These are phyloP conservation scores for Petunia hybrid DNA, from an alignment of 305 asterid genomes.

Conservation along the genomic window DNA sequence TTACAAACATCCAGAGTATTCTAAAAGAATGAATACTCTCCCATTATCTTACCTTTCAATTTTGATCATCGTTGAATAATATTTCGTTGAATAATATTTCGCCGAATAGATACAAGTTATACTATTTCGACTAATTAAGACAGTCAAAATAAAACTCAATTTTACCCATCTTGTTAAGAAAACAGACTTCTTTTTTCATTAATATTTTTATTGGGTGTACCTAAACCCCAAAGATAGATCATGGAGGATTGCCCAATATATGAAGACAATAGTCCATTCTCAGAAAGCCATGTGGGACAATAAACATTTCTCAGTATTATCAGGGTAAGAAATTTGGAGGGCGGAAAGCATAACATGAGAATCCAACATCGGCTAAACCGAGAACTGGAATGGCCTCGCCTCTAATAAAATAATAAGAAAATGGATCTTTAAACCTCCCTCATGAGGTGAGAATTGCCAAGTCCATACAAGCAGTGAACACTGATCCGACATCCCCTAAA, in stretches of 20 bases:
- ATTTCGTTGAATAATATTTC: background rate
- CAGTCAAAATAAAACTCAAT: background rate
- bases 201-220: too few species aligned
- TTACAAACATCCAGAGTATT: background rate
- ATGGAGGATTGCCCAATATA: background rate
- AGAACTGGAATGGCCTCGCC: background rate
- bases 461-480: background rate
- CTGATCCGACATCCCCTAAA: background rate
- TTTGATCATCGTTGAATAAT: background rate
- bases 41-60: background rate
- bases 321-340: too few species aligned
- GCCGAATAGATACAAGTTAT: background rate
- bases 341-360: background rate
- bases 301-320: background rate
- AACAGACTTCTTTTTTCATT: background rate
- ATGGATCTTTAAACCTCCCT: background rate
- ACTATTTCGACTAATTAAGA: background rate
- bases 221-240: background rate
- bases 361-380: background rate
- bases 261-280: background rate
- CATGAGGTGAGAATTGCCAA: background rate
- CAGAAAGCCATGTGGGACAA: background rate
- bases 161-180: background rate
- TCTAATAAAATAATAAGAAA: background rate
- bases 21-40: conserved; percentile 11